These are phyloP conservation scores for Kodamaea lidongshanica DNA, from an alignment of 805 yeast genomes.

Conservation along the genomic window DNA sequence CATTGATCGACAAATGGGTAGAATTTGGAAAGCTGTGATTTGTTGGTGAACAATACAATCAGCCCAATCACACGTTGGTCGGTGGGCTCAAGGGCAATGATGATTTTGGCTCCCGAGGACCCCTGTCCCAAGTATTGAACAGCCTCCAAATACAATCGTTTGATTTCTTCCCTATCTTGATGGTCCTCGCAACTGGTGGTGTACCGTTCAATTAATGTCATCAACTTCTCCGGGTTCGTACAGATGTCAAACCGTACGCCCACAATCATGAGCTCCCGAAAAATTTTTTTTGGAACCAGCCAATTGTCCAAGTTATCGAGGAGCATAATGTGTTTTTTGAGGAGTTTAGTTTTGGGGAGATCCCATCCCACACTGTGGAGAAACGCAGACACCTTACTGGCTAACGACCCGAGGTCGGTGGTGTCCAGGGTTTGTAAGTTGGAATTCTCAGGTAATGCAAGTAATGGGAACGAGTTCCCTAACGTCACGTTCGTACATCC, in stretches of 20 bases:
- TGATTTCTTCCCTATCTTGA: slow-evolving; percentile 19
- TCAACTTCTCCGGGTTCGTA: slow-evolving; percentile 35
- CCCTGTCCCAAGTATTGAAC: slow-evolving; percentile 22
- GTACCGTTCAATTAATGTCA: slow-evolving; percentile 31
- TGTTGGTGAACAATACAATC: slow-evolving; percentile 42
- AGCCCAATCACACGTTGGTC: slow-evolving; percentile 49
- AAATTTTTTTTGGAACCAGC: slow-evolving; percentile 50
- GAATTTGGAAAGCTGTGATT: slow-evolving; percentile 39
- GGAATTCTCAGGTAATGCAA: slow-evolving; percentile 25
- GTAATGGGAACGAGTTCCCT: slow-evolving; percentile 46
- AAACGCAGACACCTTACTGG: slow-evolving; percentile 23
- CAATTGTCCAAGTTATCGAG: slow-evolving; percentile 39
- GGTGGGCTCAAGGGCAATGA: slow-evolving; percentile 50
- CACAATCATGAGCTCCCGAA: slow-evolving; percentile 49
- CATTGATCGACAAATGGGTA: slow-evolving; percentile 49
- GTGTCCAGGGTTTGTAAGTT: slow-evolving; percentile 11
- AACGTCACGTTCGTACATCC: slow-evolving; percentile 33
- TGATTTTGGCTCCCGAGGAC: slow-evolving; percentile 37
- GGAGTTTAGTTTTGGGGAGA: slow-evolving; percentile 11
- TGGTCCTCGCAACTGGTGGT: slow-evolving; percentile 9
- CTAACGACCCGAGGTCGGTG: slow-evolving; percentile 5
- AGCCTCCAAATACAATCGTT: slow-evolving; percentile 33
- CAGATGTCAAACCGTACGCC: slow-evolving; percentile 56
- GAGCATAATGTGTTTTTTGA: slow-evolving; percentile 32
- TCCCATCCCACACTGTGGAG: slow-evolving; percentile 40